Percentiles rank a stretch among this genome's conserved stretches.
Conservation (phyloP, 2,329 filamentous ascomycete genomes). For the Epicoccum nigrum region DNA sequence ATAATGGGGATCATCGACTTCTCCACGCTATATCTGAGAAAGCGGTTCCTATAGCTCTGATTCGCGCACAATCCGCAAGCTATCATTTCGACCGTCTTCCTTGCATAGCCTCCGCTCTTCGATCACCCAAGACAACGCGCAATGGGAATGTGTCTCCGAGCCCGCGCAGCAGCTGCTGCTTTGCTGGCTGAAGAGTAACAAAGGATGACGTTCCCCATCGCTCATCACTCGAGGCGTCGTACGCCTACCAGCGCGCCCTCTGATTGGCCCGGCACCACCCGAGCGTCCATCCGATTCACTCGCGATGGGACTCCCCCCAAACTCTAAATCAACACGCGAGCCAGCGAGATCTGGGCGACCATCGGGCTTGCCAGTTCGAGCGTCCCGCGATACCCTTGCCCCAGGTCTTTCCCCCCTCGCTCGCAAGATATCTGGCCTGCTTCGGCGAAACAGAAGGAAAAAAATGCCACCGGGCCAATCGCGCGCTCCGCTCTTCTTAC, state of each 20-base stretch:
- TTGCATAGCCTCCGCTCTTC: background rate
- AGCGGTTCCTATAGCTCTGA: background rate
- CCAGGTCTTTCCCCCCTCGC: background rate
- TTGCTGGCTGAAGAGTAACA: too few relatives aligned
- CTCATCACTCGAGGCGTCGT: too few relatives aligned
- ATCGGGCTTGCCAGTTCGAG: slow-evolving; percentile 3
- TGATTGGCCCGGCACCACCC: slow-evolving; percentile 13
- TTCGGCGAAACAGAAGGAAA: background rate
- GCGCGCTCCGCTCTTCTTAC: too few relatives aligned
- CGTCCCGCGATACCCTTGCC: background rate
- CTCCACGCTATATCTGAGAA: background rate
- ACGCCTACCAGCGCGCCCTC: too few relatives aligned
- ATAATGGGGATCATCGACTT: background rate
- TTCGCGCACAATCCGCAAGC: background rate
- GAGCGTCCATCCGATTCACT: background rate
- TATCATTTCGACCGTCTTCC: too few relatives aligned
- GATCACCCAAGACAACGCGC: slow-evolving; percentile 4
- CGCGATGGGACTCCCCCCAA: background rate
- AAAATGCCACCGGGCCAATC: too few relatives aligned
- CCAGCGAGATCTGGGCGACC: slow-evolving; percentile 10
- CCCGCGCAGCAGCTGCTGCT: background rate
- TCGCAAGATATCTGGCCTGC: too few relatives aligned
- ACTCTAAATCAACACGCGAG: background rate
- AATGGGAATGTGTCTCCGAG: slow-evolving; percentile 2
- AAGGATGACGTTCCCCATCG: too few relatives aligned